These are phyloP conservation scores for Aspergillus homomorphus DNA, from an alignment of 495 filamentous ascomycete genomes.

Conservation along the genomic window DNA sequence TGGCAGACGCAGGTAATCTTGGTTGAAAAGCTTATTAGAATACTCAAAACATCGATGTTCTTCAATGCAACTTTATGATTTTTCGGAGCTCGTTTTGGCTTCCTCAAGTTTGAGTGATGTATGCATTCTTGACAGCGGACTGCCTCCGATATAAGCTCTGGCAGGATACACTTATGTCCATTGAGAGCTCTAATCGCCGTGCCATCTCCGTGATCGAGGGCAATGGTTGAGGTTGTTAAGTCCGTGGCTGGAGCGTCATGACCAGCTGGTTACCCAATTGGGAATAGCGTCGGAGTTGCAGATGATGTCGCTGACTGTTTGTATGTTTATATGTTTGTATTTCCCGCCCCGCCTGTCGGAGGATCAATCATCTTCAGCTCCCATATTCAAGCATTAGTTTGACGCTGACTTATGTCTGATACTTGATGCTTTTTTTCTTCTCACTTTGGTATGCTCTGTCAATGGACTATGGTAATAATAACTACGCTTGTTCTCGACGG, in stretches of 20 bases:
- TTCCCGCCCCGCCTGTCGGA: background rate
- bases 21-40: background rate
- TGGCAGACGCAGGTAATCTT: conserved; percentile 54
- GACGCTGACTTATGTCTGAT: no score
- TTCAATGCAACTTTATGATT: no score
- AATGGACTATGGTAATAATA: no score
- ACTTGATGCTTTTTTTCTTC: no score
- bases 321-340: background rate
- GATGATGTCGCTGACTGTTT: no score
- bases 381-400: no score
- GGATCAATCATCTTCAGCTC: background rate
- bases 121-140: conserved; percentile 31
- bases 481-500: no score
- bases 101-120: no score
- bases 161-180: conserved; percentile 63
- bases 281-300: background rate
- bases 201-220: conserved; percentile 29
- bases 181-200: conserved; percentile 53
- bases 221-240: background rate
- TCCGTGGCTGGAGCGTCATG: conserved; percentile 1
- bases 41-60: no score
- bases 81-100: no score
- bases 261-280: conserved; percentile 11
- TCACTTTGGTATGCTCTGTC: no score
- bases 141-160: conserved; percentile 41